These are phyloP conservation scores for Apiotrichum akiyoshidainum DNA, from an alignment of 1,284 basidiomycete genomes.

Conservation along the genomic window DNA sequence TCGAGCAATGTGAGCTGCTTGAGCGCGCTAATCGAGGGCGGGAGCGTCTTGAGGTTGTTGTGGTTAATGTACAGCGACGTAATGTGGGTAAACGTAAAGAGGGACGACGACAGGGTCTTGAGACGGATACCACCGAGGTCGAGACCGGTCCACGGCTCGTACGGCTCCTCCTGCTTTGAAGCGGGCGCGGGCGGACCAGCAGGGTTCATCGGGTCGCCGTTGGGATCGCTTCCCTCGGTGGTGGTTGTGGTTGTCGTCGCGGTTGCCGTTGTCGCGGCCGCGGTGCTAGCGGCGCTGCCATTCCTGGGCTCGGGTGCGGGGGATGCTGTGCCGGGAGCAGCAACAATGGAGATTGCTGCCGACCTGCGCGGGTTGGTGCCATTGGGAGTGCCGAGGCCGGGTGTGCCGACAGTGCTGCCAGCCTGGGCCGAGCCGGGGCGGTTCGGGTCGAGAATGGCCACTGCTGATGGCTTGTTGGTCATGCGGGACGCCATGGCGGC, in stretches of 20 bases:
- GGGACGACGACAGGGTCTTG: slow-evolving; percentile 78
- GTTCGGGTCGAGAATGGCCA: slow-evolving; percentile 53
- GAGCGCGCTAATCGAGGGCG: slow-evolving; percentile 78
- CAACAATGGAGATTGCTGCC: slow-evolving; percentile 13
- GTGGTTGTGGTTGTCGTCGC: neutral
- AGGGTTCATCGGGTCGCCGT: slow-evolving; percentile 38
- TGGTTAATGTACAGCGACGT: slow-evolving; percentile 96
- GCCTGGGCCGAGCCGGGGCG: slow-evolving; percentile 16
- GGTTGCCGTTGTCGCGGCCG: neutral
- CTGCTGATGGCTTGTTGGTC: slow-evolving; percentile 52
- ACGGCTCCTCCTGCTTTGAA: slow-evolving; percentile 38
- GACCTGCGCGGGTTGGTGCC: slow-evolving; percentile 47
- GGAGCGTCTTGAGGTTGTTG: slow-evolving; percentile 77
- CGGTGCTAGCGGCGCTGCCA: slow-evolving; percentile 10
- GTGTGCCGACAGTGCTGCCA: slow-evolving; percentile 7
- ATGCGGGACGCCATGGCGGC: slow-evolving; percentile 57
- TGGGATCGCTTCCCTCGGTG: slow-evolving; percentile 15
- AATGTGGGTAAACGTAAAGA: slow-evolving; percentile 91
- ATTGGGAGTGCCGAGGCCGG: slow-evolving; percentile 36
- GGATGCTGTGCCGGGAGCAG: slow-evolving; percentile 12
- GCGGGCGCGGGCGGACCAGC: slow-evolving; percentile 32
- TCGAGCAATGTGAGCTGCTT: slow-evolving; percentile 87
- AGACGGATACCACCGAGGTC: slow-evolving; percentile 95
- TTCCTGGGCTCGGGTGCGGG: slow-evolving; percentile 11
- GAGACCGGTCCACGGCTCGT: slow-evolving; percentile 74